Percentiles rank a stretch among this genome's conserved stretches.
phyloP scores from a whole-genome alignment of 1,284 basidiomycete species.

The Ganoderma boninense region DNA sequence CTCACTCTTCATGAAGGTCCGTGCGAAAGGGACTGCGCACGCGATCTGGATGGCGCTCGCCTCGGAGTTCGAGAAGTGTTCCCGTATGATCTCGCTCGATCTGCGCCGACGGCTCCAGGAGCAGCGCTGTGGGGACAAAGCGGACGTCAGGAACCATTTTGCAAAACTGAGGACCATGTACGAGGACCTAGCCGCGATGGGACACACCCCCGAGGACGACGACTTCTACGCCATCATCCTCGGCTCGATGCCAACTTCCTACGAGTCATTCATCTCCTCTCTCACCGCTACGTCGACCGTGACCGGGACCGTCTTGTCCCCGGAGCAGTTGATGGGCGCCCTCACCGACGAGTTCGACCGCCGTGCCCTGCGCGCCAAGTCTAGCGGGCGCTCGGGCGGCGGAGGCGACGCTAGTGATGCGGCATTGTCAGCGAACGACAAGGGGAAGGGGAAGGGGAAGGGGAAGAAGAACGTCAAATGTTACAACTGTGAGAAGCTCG shows the following conservation, averaged over 20 bases:
- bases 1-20: conserved; percentile 25
- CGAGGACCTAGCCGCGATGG: conserved; percentile 34
- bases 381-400: background rate
- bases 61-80: conserved; percentile 26
- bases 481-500: conserved; percentile 36
- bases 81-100: conserved; percentile 28
- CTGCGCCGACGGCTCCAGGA: conserved; percentile 32
- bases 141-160: conserved; percentile 32
- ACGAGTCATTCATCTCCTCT: conserved; percentile 9
- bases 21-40: conserved; percentile 8
- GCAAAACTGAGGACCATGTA: conserved; percentile 25
- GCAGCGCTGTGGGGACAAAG: conserved; percentile 26
- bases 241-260: conserved; percentile 30
- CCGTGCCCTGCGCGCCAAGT: conserved; percentile 11
- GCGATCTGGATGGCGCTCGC: conserved; percentile 27
- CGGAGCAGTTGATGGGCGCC: conserved; percentile 25
- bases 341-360: conserved; percentile 30
- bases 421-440: conserved; percentile 19
- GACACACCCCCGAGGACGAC: conserved; percentile 8
- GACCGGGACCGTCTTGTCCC: conserved; percentile 13
- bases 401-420: conserved; percentile 9
- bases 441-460: conserved; percentile 12
- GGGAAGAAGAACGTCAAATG: conserved; percentile 28
- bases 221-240: conserved; percentile 1
- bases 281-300: conserved; percentile 14